Evolutionary conservation across 139 green algal genomes (phyloP).

Genomic region (Nannochloris sp.): DNA sequence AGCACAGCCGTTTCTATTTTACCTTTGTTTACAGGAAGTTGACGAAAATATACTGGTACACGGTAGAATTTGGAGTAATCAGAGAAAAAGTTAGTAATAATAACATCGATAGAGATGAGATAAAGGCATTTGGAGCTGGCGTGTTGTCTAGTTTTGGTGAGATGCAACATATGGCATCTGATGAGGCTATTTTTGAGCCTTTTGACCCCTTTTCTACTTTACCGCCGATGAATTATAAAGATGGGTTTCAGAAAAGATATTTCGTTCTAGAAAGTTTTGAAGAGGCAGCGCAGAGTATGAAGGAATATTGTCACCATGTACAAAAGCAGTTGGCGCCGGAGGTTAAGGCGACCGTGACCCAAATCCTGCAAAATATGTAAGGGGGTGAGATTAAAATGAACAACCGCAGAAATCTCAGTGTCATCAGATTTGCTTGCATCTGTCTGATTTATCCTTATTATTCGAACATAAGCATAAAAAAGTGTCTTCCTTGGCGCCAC

Average conservation of each 20-base stretch:
- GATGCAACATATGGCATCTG: constrained; percentile 70
- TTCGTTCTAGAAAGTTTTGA: constrained; percentile 73
- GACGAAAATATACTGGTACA: constrained; percentile 55
- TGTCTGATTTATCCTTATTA: too few species aligned
- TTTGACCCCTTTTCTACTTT: constrained; percentile 67
- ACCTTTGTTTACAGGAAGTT: too few species aligned
- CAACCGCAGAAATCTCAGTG: not conserved
- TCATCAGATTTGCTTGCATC: not conserved
- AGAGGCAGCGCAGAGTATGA: constrained; percentile 47
- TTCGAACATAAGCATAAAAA: too few species aligned
- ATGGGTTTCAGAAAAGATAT: constrained; percentile 81
- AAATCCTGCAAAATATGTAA: not conserved
- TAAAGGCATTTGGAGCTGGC: constrained; percentile 76
- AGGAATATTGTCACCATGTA: constrained; percentile 35
- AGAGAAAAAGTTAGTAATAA: constrained; percentile 89
- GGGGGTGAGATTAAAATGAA: not conserved
- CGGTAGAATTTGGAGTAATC: constrained; percentile 92
- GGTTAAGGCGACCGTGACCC: constrained; percentile 3
- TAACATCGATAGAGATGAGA: constrained; percentile 39
- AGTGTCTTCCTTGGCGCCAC: too few species aligned
- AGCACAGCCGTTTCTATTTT: constrained; percentile 1
- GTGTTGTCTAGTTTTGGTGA: constrained; percentile 81
- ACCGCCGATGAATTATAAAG: constrained; percentile 88
- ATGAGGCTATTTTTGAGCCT: constrained; percentile 36
- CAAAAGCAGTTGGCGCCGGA: not conserved